These are phyloP conservation scores for Zanthoxylum bungeanum DNA, from an alignment of 345 rosid species.

Conservation along the genomic window DNA sequence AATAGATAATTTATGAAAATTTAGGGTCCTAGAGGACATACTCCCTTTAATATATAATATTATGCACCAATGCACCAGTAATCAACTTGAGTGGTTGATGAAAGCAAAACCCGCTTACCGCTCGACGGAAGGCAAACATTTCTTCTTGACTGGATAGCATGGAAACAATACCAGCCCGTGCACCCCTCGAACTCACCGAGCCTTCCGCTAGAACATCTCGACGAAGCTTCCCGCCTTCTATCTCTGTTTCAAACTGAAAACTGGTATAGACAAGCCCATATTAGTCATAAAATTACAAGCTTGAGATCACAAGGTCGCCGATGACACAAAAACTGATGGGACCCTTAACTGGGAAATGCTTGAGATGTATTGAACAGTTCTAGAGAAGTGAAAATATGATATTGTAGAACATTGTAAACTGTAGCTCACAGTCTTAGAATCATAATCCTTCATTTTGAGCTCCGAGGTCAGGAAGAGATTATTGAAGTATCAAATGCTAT, in stretches of 20 bases:
- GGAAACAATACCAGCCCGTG: slow-evolving; percentile 60
- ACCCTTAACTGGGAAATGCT: neutral
- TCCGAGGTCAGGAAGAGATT: neutral
- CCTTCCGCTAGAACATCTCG: slow-evolving; percentile 76
- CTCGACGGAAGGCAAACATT: slow-evolving; percentile 89
- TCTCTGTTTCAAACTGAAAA: slow-evolving; percentile 92
- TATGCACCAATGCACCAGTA: no score
- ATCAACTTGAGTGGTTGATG: neutral
- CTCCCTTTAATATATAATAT: no score
- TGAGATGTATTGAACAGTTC: neutral
- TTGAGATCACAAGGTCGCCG: neutral
- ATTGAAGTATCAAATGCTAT: neutral
- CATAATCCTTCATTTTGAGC: neutral
- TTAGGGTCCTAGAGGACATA: no score
- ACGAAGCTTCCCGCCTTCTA: slow-evolving; percentile 73
- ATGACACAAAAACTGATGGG: neutral
- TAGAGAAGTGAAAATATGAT: neutral
- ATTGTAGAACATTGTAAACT: neutral
- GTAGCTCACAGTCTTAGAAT: neutral
- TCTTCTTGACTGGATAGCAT: slow-evolving; percentile 90
- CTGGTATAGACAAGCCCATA: slow-evolving; percentile 32
- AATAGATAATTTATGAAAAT: no score
- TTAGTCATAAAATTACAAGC: neutral
- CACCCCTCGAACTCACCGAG: slow-evolving; percentile 60
- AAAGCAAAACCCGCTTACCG: slow-evolving; percentile 50